phyloP scores from a whole-genome alignment of 2,329 filamentous ascomycete species.

The Sphaceloma murrayae region DNA sequence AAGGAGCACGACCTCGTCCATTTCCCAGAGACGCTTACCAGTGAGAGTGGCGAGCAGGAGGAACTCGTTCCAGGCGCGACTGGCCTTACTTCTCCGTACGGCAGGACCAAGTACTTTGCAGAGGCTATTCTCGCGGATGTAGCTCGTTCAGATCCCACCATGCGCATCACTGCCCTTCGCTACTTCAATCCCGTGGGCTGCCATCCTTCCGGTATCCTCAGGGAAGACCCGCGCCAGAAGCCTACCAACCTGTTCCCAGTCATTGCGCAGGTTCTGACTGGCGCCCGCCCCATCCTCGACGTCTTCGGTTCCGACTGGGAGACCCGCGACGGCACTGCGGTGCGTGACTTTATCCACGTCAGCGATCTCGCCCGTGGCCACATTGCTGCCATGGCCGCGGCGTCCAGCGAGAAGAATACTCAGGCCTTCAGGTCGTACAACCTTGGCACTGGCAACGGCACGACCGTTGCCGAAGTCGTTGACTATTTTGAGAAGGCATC shows the following conservation, averaged over 20 bases:
- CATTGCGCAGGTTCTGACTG: slow-evolving; percentile 52
- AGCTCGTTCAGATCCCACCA: slow-evolving; percentile 50
- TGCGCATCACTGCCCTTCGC: slow-evolving; percentile 53
- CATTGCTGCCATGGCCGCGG: slow-evolving; percentile 46
- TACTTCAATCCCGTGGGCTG: slow-evolving; percentile 63
- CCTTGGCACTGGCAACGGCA: slow-evolving; percentile 35
- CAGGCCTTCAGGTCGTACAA: slow-evolving; percentile 33
- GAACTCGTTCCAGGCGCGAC: slow-evolving; percentile 38
- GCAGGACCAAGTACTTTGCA: slow-evolving; percentile 57
- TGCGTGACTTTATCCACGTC: slow-evolving; percentile 61
- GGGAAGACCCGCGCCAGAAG: slow-evolving; percentile 52
- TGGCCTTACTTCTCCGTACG: slow-evolving; percentile 56
- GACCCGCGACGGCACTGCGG: slow-evolving; percentile 54
- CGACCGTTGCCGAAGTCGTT: slow-evolving; percentile 37
- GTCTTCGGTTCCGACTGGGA: slow-evolving; percentile 58
- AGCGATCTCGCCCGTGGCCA: slow-evolving; percentile 56
- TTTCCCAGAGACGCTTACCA: slow-evolving; percentile 29
- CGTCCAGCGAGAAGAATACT: slow-evolving; percentile 26
- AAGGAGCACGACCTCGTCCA: slow-evolving; percentile 23
- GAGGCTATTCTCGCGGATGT: slow-evolving; percentile 57
- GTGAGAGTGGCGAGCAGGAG: slow-evolving; percentile 33
- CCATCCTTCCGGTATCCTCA: slow-evolving; percentile 53
- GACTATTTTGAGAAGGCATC: slow-evolving; percentile 32
- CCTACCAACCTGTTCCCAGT: slow-evolving; percentile 58
- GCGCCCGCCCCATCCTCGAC: slow-evolving; percentile 44